Evolutionary conservation across 495 filamentous ascomycete genomes (phyloP), one percentile per base, ranked within the genome.

Genomic region (Penicillium ochrochloron): DNA sequence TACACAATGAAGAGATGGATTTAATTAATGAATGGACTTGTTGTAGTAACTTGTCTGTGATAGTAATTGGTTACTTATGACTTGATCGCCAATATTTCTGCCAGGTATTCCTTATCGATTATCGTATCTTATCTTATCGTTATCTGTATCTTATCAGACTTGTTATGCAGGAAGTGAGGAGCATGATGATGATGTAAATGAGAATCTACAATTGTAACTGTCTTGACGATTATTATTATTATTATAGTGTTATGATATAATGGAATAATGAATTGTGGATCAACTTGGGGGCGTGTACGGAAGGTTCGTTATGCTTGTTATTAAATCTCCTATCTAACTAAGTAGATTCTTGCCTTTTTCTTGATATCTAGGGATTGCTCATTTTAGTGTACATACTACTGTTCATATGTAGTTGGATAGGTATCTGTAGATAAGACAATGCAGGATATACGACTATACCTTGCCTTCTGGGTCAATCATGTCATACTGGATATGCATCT

Each of bases 201-300:
- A 25, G 48, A 52, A 52, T 52, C 48, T 31, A 52, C 12, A 31
- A 48, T 48, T 48, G 44, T 25, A 23, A 25, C 21, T 48, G 21
- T 48, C 19, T 7, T 21, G 12, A 41, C 17, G 37, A 5, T 15
- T 42, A 17, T 7, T 17, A 42, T 42, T 15, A 42, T 7, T 17
- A 42, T 42, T 15, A 42, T n/a, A 4, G 4, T 27, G 25, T 27
- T 27, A 27, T 17, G 19, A 44, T n/a, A 42, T 42, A 42, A 4
- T 5, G 39, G 1, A 42, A 15, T 42, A 19, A 1, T 4, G 25
- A 27, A 4, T 14, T n/a, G 41, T 19, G 44, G 23, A 23, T 50
- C 14, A 15, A 25, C 7, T 27, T 50, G 46, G 46, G 0, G 27
- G 0, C n/a, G 46, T 50, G n/a, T 2, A n/a, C 9, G 48, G 25